Conservation (phyloP, 2,329 filamentous ascomycete genomes). For the Thelonectria olida region DNA sequence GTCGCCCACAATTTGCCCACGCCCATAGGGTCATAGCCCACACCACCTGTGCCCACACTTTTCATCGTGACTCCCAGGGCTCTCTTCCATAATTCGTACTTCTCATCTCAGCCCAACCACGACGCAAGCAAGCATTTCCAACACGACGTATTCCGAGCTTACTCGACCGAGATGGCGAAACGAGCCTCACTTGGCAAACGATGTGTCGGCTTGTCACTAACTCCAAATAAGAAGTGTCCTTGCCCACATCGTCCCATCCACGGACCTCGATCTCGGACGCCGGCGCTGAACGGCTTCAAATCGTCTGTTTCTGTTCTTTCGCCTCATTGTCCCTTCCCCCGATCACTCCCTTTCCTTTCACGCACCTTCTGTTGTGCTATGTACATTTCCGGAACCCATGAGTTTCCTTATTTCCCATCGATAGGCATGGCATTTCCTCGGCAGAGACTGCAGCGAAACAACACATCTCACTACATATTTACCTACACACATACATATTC, state of each 20-base stretch:
- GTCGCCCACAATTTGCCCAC: slow-evolving; percentile 23
- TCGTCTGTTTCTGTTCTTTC: not conserved
- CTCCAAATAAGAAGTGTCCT: not conserved
- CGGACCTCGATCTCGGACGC: slow-evolving; percentile 1
- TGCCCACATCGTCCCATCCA: slow-evolving; percentile 11
- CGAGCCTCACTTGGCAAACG: not conserved
- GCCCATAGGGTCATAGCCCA: slow-evolving; percentile 34
- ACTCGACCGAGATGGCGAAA: not conserved
- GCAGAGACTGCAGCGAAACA: not conserved
- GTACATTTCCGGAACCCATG: not conserved
- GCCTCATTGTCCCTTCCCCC: not conserved
- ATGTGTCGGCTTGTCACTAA: not conserved
- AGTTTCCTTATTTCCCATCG: not conserved
- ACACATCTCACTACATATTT: not conserved
- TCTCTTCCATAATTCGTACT: not conserved
- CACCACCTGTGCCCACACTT: slow-evolving; percentile 32
- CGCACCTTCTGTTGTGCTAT: not conserved
- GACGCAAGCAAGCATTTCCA: not conserved
- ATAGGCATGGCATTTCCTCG: not conserved
- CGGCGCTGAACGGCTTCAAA: slow-evolving; percentile 7
- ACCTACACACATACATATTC: not conserved
- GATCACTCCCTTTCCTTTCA: not conserved
- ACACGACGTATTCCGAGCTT: not conserved
- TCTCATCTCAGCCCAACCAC: slow-evolving; percentile 10
- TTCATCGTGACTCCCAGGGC: slow-evolving; percentile 18